Evolutionary conservation across 306 rosid species (phyloP).

Genomic region (Pterocarpus santalinus): DNA sequence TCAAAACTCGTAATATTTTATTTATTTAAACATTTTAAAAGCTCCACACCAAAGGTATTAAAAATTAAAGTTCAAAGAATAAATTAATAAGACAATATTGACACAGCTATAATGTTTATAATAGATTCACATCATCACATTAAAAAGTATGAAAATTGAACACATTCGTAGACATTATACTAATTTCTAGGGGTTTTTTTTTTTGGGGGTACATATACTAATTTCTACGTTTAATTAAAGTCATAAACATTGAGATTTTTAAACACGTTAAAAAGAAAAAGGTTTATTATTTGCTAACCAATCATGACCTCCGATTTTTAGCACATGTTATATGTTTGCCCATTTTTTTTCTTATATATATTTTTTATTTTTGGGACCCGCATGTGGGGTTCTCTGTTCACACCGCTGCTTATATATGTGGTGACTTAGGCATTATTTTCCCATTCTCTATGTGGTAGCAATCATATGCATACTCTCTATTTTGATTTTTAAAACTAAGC

Average conservation of each 20-base stretch:
- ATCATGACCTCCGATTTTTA: not conserved
- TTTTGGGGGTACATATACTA: too few species aligned
- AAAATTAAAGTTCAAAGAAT: not conserved
- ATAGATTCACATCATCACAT: too few species aligned
- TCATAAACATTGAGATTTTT: not conserved
- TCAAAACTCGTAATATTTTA: too few species aligned
- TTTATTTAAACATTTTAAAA: too few species aligned
- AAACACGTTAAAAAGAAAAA: not conserved
- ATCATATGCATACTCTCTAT: not conserved
- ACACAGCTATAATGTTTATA: too few species aligned
- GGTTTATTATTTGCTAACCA: not conserved
- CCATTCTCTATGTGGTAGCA: not conserved
- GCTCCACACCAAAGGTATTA: not conserved
- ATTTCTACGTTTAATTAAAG: not conserved
- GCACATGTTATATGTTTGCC: constrained; percentile 42
- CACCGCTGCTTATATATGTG: not conserved
- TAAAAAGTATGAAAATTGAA: not conserved
- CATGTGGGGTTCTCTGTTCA: not conserved
- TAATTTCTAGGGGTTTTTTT: not conserved
- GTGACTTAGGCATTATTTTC: not conserved
- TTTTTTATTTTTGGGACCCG: not conserved
- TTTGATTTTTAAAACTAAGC: too few species aligned
- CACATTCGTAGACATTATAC: not conserved
- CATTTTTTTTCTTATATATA: not conserved
- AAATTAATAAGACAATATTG: too few species aligned